Evolutionary conservation across 768 basidiomycete species (phyloP).

Genomic region (Mycena venus): DNA sequence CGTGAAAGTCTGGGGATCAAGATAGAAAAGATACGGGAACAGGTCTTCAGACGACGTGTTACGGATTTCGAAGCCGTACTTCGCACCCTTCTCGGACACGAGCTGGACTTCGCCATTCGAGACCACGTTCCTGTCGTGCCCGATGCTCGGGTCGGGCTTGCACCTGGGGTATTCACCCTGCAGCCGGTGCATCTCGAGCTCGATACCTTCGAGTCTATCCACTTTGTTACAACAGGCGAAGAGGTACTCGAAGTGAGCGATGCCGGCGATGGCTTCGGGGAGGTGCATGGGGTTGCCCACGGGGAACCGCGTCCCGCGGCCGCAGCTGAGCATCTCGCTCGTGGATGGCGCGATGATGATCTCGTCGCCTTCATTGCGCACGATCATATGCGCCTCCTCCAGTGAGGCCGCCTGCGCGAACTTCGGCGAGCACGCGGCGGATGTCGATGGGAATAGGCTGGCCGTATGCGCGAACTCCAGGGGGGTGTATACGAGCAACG

Average conservation of each 20-base stretch:
- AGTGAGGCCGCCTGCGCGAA: neutral
- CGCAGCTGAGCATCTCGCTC: neutral
- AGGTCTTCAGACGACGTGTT: neutral
- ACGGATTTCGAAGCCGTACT: slow-evolving; percentile 21
- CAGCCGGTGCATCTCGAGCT: slow-evolving; percentile 21
- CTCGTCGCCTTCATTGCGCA: neutral
- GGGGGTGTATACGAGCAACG: neutral
- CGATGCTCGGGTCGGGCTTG: neutral
- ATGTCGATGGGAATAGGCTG: neutral
- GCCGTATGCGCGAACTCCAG: neutral
- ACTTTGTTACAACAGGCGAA: neutral
- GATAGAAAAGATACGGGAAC: slow-evolving; percentile 21
- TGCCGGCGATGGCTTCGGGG: neutral
- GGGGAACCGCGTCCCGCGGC: neutral
- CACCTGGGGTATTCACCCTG: neutral
- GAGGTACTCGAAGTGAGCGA: slow-evolving; percentile 19
- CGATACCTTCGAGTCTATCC: neutral
- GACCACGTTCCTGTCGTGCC: slow-evolving; percentile 11
- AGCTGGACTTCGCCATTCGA: neutral
- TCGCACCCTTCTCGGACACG: neutral
- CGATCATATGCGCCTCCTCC: neutral
- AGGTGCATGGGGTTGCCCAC: neutral
- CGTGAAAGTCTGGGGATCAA: slow-evolving; percentile 11
- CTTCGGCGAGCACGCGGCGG: neutral
- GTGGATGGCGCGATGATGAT: slow-evolving; percentile 6